Evolutionary conservation across 208 protist species (phyloP).

Genomic region (Wallacemonas sp.): DNA sequence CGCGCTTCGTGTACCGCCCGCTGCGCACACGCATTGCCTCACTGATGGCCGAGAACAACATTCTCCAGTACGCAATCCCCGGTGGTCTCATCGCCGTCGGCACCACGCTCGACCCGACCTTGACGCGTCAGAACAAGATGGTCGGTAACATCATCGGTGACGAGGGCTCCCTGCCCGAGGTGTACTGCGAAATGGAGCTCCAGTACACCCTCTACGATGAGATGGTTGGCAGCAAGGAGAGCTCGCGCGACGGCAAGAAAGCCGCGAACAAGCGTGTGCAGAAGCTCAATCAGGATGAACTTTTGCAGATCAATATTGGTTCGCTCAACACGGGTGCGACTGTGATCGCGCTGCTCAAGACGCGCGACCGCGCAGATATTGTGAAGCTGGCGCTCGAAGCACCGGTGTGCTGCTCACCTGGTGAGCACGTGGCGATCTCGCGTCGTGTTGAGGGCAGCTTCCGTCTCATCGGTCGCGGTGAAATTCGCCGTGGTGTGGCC

Average conservation of each 20-base stretch:
- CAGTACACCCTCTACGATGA: conserved; percentile 97
- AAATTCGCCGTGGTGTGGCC: conserved; percentile 72
- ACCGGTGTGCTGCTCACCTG: conserved; percentile 96
- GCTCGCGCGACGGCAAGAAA: conserved; percentile 42
- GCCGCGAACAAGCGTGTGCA: conserved; percentile 88
- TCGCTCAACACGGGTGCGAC: conserved; percentile 97
- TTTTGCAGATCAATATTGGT: conserved; percentile 99
- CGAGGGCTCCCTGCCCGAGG: conserved; percentile 91
- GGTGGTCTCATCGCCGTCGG: conserved; percentile 99
- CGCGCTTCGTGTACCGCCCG: conserved; percentile 94
- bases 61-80: conserved; percentile 98
- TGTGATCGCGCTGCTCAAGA: conserved; percentile 91
- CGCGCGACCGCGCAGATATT: conserved; percentile 87
- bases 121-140: conserved; percentile 98
- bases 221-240: conserved; percentile 91
- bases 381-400: conserved; percentile 94
- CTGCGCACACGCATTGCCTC: conserved; percentile 95
- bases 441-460: conserved; percentile 97
- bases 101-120: conserved; percentile 99
- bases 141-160: conserved; percentile 95
- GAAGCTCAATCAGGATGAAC: conserved; percentile 96
- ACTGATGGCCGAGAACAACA: conserved; percentile 97
- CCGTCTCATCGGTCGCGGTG: conserved; percentile 96
- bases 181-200: conserved; percentile 98
- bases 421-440: conserved; percentile 98